These are phyloP conservation scores for Kodamaea suecica DNA, from an alignment of 1,139 yeast species.

Conservation along the genomic window DNA sequence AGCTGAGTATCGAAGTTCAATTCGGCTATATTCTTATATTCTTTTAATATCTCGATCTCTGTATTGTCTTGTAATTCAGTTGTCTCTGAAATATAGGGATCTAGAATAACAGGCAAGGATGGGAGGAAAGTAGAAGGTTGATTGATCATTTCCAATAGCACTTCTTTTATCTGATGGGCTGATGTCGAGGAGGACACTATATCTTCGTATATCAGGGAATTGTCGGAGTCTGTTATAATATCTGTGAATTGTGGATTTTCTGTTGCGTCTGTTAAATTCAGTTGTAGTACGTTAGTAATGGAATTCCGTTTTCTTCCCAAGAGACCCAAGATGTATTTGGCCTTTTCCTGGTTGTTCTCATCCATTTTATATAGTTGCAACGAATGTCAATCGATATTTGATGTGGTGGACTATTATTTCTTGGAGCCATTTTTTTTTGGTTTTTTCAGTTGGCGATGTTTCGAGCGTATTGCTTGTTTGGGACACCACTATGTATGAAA, in stretches of 20 bases:
- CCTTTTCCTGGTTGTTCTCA: conserved; percentile 5
- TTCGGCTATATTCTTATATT: conserved; percentile 9
- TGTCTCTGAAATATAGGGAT: conserved; percentile 14
- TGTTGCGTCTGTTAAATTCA: background rate
- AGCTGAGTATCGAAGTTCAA: conserved; percentile 10
- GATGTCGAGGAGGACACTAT: background rate
- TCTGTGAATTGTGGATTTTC: background rate
- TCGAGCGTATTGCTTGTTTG: too few relatives aligned
- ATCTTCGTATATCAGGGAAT: conserved; percentile 5
- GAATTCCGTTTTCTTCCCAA: conserved; percentile 11
- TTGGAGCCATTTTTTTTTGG: background rate
- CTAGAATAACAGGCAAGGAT: conserved; percentile 6
- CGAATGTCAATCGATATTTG: too few relatives aligned
- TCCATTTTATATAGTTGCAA: background rate
- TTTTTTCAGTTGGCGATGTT: background rate
- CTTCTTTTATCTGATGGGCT: background rate
- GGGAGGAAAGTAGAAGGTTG: conserved; percentile 7
- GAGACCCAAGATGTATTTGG: conserved; percentile 13
- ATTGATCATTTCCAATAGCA: conserved; percentile 4
- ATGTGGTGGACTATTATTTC: too few relatives aligned
- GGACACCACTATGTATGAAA: too few relatives aligned
- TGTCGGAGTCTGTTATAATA: background rate
- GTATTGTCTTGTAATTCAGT: conserved; percentile 14
- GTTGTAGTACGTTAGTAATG: background rate
- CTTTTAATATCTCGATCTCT: conserved; percentile 13